These are phyloP conservation scores for Handroanthus guayacan DNA, from an alignment of 257 asterid species.

Conservation along the genomic window DNA sequence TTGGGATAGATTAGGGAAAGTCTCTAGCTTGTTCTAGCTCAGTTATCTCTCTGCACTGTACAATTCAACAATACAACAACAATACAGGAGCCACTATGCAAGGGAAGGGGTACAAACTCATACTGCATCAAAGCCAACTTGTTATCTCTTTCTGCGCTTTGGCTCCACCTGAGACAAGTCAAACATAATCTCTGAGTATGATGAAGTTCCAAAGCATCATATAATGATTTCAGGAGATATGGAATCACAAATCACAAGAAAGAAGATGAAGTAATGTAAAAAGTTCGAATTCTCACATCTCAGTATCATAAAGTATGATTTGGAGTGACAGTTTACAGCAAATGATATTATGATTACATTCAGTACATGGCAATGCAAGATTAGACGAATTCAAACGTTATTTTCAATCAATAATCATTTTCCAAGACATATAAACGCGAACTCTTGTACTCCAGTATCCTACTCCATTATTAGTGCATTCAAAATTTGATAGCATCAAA, in stretches of 20 bases:
- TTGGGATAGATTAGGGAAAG: constrained; percentile 21
- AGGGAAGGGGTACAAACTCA: constrained; percentile 34
- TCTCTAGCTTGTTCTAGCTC: constrained; percentile 28
- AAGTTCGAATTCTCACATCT: too few species aligned
- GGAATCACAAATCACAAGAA: not conserved
- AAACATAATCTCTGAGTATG: not conserved
- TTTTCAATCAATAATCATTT: too few species aligned
- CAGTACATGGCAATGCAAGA: too few species aligned
- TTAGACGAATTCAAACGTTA: too few species aligned
- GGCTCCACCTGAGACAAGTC: constrained; percentile 52
- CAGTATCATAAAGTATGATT: too few species aligned
- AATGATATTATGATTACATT: too few species aligned
- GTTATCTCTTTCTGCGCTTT: constrained; percentile 66
- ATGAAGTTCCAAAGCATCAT: not conserved
- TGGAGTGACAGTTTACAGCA: too few species aligned
- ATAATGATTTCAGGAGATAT: not conserved
- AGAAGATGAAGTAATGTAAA: too few species aligned
- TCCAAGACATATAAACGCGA: not conserved
- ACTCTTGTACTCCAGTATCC: not conserved
- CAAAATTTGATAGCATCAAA: not conserved
- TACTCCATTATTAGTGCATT: not conserved
- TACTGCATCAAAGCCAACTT: constrained; percentile 2
- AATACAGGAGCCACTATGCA: constrained; percentile 36
- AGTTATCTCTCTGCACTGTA: constrained; percentile 50
- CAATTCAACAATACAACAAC: constrained; percentile 46